Percentiles rank a stretch among this genome's conserved stretches.
These are phyloP conservation scores for Fragaria ananassa DNA, from an alignment of 306 rosid genomes.

Conservation along the genomic window DNA sequence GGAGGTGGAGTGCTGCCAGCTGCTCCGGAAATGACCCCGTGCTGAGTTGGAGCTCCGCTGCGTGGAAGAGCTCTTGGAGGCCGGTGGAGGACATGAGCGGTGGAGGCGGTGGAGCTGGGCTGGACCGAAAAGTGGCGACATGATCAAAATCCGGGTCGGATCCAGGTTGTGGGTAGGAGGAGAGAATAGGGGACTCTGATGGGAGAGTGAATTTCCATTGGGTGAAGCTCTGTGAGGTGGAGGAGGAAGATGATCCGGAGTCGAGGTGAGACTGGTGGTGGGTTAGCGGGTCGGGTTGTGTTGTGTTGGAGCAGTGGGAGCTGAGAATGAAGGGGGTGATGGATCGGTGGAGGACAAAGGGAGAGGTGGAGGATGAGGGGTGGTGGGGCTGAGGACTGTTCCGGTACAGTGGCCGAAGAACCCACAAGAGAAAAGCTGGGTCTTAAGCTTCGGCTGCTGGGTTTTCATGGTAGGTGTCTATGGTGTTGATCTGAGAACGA, in stretches of 20 bases:
- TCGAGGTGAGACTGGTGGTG: constrained; percentile 29
- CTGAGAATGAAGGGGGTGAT: constrained; percentile 27
- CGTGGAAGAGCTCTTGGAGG: constrained; percentile 70
- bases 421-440: constrained; percentile 88
- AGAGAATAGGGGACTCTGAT: constrained; percentile 22
- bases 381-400: constrained; percentile 77
- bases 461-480: constrained; percentile 48
- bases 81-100: constrained; percentile 38
- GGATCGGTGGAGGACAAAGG: constrained; percentile 34
- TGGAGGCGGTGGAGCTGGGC: constrained; percentile 5
- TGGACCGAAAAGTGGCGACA: neutral
- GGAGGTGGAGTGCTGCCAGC: constrained; percentile 57
- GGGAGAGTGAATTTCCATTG: constrained; percentile 86
- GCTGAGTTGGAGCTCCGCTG: constrained; percentile 64
- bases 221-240: constrained; percentile 92
- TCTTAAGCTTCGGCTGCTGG: constrained; percentile 80
- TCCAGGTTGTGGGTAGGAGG: constrained; percentile 8
- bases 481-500: neutral
- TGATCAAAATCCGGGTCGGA: constrained; percentile 5
- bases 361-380: constrained; percentile 44
- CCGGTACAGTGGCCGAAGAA: constrained; percentile 91
- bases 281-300: constrained; percentile 12
- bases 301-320: constrained; percentile 1
- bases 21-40: constrained; percentile 50
- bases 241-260: constrained; percentile 63